Conservation (phyloP, 2,329 filamentous ascomycete genomes). For the Rutstroemia sp. region DNA sequence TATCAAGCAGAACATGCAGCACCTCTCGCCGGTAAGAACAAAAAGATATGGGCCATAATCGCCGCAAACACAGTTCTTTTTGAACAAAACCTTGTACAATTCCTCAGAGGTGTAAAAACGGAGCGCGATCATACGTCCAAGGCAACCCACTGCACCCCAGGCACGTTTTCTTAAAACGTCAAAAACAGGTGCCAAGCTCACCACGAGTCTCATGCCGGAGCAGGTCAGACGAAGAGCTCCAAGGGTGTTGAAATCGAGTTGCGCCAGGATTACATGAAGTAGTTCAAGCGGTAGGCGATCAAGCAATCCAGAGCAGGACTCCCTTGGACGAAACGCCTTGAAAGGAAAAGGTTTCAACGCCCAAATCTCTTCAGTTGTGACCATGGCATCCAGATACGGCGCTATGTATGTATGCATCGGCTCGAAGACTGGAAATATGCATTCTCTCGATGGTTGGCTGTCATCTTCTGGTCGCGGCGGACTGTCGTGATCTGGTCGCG, state of each 20-base stretch:
- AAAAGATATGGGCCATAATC: neutral
- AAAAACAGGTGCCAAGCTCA: neutral
- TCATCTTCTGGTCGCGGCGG: too few relatives aligned
- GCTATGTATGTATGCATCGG: too few relatives aligned
- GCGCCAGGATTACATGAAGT: neutral
- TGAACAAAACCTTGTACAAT: neutral
- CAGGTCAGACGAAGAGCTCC: neutral
- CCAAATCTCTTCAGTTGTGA: too few relatives aligned
- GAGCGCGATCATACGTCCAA: neutral
- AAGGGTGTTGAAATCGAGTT: neutral
- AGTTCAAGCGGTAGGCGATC: too few relatives aligned
- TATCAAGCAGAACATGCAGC: neutral
- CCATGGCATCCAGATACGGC: too few relatives aligned
- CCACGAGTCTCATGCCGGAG: neutral
- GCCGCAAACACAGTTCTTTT: neutral
- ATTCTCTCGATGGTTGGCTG: too few relatives aligned
- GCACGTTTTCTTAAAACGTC: neutral
- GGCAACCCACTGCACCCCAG: neutral
- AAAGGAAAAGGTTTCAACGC: too few relatives aligned
- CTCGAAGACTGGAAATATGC: too few relatives aligned
- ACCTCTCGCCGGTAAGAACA: neutral
- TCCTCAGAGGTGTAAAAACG: neutral
- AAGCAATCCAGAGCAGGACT: too few relatives aligned
- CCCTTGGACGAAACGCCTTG: too few relatives aligned
- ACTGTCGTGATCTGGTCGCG: too few relatives aligned